Conservation (phyloP, 2,329 filamentous ascomycete genomes). For the Colletotrichum spinosum region DNA sequence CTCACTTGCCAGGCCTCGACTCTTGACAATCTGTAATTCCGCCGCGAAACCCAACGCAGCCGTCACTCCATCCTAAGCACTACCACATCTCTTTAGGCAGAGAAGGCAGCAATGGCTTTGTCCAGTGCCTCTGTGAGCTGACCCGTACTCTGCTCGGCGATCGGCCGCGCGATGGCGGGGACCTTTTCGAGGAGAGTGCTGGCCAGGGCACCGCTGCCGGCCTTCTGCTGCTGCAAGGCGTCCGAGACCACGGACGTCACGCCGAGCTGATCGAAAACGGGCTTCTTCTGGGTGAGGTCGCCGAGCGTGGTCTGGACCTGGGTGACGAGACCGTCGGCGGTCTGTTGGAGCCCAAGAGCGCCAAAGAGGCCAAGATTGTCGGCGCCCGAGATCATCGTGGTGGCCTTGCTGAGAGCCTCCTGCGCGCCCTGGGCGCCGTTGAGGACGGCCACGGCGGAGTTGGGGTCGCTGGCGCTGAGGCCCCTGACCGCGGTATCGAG, state of each 20-base stretch:
- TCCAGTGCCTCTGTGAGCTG: constrained; percentile 25
- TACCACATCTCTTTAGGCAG: background rate
- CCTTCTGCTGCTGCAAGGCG: constrained; percentile 20
- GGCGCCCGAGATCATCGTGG: constrained; percentile 17
- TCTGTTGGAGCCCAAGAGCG: constrained; percentile 33
- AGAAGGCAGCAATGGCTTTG: constrained; percentile 23
- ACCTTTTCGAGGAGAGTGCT: constrained; percentile 29
- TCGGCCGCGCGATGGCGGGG: constrained; percentile 30
- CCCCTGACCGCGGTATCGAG: constrained; percentile 32
- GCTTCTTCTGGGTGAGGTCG: constrained; percentile 30
- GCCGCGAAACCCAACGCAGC: constrained; percentile 26
- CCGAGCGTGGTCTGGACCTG: constrained; percentile 29
- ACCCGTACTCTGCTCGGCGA: constrained; percentile 33
- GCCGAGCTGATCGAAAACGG: constrained; percentile 34
- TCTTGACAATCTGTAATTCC: constrained; percentile 3
- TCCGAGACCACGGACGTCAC: constrained; percentile 27
- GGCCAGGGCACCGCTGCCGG: constrained; percentile 10
- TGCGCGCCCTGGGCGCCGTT: constrained; percentile 26
- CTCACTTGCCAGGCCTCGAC: background rate
- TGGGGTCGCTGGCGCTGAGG: constrained; percentile 22
- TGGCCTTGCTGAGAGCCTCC: constrained; percentile 1
- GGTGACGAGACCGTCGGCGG: constrained; percentile 12
- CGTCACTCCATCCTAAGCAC: background rate
- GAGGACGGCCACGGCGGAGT: constrained; percentile 16
- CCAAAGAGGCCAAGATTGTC: constrained; percentile 20